Base-by-base conservation (phyloP, 2,329 filamentous ascomycete species). In the Ophiostoma quercus region DNA sequence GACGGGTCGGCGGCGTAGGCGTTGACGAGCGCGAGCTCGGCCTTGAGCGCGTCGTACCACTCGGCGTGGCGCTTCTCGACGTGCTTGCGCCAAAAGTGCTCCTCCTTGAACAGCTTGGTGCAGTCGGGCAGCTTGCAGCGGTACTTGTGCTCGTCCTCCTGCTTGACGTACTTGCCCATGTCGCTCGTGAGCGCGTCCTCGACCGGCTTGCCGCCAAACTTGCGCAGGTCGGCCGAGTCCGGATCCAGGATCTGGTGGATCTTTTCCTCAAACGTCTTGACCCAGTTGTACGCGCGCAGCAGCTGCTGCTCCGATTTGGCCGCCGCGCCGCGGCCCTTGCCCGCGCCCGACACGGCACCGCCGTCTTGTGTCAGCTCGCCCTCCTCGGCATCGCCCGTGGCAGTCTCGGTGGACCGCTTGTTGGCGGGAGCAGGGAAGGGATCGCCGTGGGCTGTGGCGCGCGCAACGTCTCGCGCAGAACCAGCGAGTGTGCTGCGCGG, bases 231-330 rank as follows among this genome's bases (percentile, higher is more conserved):
- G 32, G 91, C 91, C 67, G 89, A 88, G 69, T 95, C 92, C 0
- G 95, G 95, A 74, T 98, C 94, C 16, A 99, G 84, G 66, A 98
- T 91, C 78, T 97, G 94, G 77, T 92, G 83, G 68, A 99, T 85
- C 81, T 99, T 99, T 77, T 99, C 95, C 77, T 99, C 95, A 76
- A 97, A 99, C 0, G 95, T 98, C 82, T 91, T 96, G 71, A 99
- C 96, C 95, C 96, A 99, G 77, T 98, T 99, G 82, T 93, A 98
- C 0, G 95, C 95, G 70, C 94, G 90, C 76, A 96, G 91, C 16
- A 98, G 87, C 77, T 98, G 95, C 78, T 96, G 92, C 76, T 97
- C 93, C 4, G 89, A 88, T 81, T 96, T 97, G 67, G 85, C 88
- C 32, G 85, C 85, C 19, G 88, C 84, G 71, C 87, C 88, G 70